phyloP scores from a whole-genome alignment of 2,329 filamentous ascomycete species.

The Stemphylium lycopersici region DNA sequence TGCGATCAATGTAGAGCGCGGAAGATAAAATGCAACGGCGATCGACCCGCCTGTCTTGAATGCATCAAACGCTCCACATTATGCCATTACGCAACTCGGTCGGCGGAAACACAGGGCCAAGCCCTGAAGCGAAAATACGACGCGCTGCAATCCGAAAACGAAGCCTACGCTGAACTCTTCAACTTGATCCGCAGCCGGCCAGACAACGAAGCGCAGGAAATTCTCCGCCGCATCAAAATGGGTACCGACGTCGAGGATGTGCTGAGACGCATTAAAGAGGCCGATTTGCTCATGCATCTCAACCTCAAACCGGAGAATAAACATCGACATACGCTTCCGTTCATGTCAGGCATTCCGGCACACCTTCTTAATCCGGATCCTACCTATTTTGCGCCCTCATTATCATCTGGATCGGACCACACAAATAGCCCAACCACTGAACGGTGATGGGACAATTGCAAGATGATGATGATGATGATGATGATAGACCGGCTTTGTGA shows the following conservation, averaged over 20 bases:
- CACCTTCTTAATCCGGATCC: background rate
- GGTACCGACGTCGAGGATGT: constrained; percentile 18
- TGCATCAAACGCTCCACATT: constrained; percentile 9
- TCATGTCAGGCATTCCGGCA: background rate
- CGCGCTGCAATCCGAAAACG: constrained; percentile 14
- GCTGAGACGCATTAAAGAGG: constrained; percentile 20
- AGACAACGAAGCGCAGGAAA: constrained; percentile 16
- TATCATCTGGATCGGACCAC: background rate
- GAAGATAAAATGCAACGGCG: constrained; percentile 15
- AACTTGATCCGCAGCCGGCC: constrained; percentile 13
- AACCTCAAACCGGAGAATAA: constrained; percentile 13
- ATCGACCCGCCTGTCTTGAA: constrained; percentile 6
- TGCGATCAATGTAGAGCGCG: constrained; percentile 14
- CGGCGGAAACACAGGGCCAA: constrained; percentile 11
- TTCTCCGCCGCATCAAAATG: constrained; percentile 21
- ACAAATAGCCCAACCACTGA: background rate
- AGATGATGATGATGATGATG: too few species aligned
- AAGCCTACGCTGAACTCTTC: constrained; percentile 20
- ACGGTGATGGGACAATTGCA: background rate
- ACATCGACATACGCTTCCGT: background rate
- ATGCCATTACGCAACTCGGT: constrained; percentile 9
- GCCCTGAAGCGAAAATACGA: constrained; percentile 22
- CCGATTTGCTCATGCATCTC: constrained; percentile 20
- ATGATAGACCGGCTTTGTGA: too few species aligned
- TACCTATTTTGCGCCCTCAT: background rate